A percentile compares a stretch with the other conserved stretches of the same genome.
Evolutionary conservation across 495 filamentous ascomycete genomes (phyloP).

Genomic region (Podospora pseudocomata): DNA sequence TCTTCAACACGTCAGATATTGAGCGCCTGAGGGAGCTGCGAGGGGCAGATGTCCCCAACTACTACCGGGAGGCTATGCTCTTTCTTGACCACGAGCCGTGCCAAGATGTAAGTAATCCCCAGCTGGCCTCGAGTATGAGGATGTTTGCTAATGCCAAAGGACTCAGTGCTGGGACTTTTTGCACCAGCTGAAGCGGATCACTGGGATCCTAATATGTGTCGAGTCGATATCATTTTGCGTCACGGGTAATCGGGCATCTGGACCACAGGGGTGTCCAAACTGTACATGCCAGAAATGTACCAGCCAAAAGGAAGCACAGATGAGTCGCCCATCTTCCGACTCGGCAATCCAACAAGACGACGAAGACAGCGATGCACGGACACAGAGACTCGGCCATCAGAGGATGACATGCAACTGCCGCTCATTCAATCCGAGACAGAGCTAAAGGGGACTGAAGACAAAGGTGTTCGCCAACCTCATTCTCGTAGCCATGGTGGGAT

Average conservation of each 20-base stretch:
- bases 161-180: slow-evolving; percentile 16
- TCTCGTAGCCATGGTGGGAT: not conserved
- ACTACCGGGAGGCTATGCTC: not conserved
- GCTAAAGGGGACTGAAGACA: too few relatives aligned
- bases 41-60: not conserved
- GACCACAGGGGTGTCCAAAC: not conserved
- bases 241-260: not conserved
- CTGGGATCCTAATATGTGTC: slow-evolving; percentile 8
- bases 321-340: not conserved
- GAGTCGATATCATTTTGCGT: slow-evolving; percentile 2
- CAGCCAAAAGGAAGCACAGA: not conserved
- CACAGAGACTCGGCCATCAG: not conserved
- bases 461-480: not conserved
- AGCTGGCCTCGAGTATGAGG: not conserved
- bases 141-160: not conserved
- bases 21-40: slow-evolving; percentile 1
- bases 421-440: not conserved
- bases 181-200: not conserved
- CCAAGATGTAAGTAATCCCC: slow-evolving; percentile 10
- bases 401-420: not conserved
- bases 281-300: slow-evolving; percentile 11
- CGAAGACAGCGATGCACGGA: not conserved
- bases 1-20: slow-evolving; percentile 12
- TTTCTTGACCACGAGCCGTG: slow-evolving; percentile 15
- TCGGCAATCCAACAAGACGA: not conserved